These are phyloP conservation scores for Cynanchum wilfordii DNA, from an alignment of 257 asterid genomes.

Conservation along the genomic window DNA sequence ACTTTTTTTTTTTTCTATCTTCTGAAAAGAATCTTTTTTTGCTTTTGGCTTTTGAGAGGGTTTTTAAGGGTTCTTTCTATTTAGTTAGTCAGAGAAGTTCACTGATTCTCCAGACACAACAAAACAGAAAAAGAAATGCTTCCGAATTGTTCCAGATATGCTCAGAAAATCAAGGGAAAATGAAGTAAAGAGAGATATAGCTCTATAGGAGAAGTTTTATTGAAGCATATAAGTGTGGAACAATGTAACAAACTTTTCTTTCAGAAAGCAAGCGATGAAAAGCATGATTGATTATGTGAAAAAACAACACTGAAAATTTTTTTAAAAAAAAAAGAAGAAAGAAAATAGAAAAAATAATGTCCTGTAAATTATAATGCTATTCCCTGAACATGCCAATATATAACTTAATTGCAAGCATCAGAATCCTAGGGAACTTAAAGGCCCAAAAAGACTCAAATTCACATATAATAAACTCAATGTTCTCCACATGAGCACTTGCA, in stretches of 20 bases:
- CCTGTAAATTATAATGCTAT: conserved; percentile 17
- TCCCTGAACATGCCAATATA: conserved; percentile 36
- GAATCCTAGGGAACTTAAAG: conserved; percentile 45
- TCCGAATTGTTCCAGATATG: neutral
- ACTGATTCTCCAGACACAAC: neutral
- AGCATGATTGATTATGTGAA: conserved; percentile 40
- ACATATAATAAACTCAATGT: conserved; percentile 33
- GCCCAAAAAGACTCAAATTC: conserved; percentile 29
- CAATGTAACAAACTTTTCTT: conserved; percentile 21
- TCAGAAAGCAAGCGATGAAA: conserved; percentile 13
- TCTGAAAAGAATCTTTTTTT: neutral
- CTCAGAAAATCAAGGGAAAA: neutral
- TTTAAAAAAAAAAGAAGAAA: conserved; percentile 6
- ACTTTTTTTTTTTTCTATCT: conserved; percentile 1
- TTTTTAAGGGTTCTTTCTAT: neutral
- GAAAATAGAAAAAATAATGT: conserved; percentile 8
- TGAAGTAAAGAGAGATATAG: conserved; percentile 4
- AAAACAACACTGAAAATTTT: conserved; percentile 34
- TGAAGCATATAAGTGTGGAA: conserved; percentile 26
- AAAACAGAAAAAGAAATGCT: neutral
- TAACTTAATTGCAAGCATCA: conserved; percentile 46
- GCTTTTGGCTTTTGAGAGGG: neutral
- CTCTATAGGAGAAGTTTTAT: conserved; percentile 16
- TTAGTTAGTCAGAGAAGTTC: neutral
- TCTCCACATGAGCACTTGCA: conserved; percentile 43